Conservation (phyloP, 208 protist genomes). For the Acanthamoeba sp. region DNA sequence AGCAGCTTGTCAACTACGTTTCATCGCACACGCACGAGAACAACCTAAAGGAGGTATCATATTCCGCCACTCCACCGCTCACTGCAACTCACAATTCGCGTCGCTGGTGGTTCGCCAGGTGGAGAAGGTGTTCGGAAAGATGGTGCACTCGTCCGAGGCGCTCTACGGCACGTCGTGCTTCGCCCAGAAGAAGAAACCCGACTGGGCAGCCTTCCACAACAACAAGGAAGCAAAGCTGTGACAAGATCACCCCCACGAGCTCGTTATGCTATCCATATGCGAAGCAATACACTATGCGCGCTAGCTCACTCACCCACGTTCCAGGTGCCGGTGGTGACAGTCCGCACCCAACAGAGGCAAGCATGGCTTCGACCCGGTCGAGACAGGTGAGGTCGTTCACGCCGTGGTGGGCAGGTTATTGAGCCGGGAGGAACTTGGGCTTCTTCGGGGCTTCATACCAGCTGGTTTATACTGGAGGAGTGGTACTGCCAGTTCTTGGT, state of each 20-base stretch:
- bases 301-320: constrained; percentile 4
- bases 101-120: background rate
- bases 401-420: constrained; percentile 62
- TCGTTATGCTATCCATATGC: background rate
- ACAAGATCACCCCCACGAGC: background rate
- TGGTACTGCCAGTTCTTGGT: constrained; percentile 68
- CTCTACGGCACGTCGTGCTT: constrained; percentile 74
- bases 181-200: constrained; percentile 60
- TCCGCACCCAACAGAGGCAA: constrained; percentile 62
- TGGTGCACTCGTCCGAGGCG: constrained; percentile 58
- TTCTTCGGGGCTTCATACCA: constrained; percentile 68
- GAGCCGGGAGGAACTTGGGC: constrained; percentile 42
- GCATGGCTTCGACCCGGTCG: constrained; percentile 25
- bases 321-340: constrained; percentile 44
- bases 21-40: constrained; percentile 10
- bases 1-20: constrained; percentile 67
- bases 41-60: constrained; percentile 50
- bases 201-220: constrained; percentile 65
- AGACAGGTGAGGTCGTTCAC: constrained; percentile 65
- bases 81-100: background rate
- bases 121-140: constrained; percentile 20
- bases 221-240: constrained; percentile 29
- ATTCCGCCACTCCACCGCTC: too few relatives aligned
- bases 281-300: too few relatives aligned
- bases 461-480: constrained; percentile 25